Percentiles rank a stretch among this genome's conserved stretches.
Evolutionary conservation across 768 basidiomycete genomes (phyloP).

Genomic region (Austroboletus eburneus): DNA sequence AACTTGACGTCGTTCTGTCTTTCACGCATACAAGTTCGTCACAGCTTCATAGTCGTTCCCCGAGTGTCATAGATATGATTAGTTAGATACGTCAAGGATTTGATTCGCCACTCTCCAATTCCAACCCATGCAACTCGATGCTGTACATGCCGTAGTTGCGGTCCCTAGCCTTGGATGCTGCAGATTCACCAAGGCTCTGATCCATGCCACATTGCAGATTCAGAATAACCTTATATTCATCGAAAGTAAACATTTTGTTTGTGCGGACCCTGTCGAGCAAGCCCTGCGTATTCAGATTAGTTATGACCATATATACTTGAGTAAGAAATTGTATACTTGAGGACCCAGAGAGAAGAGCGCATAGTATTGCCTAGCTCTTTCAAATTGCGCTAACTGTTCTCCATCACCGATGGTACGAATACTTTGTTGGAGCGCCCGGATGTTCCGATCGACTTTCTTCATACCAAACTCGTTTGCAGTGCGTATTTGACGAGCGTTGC

Average conservation of each 20-base stretch:
- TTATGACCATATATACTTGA: background rate
- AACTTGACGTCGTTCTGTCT: background rate
- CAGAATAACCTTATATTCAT: conserved; percentile 90
- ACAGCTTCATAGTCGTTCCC: background rate
- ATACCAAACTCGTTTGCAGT: conserved; percentile 72
- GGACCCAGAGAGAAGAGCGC: conserved; percentile 71
- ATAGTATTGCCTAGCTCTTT: conserved; percentile 77
- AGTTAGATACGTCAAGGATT: conserved; percentile 21
- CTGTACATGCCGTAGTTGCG: conserved; percentile 82
- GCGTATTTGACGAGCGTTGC: conserved; percentile 66
- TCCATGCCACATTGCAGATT: conserved; percentile 86
- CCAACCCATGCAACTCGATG: conserved; percentile 84
- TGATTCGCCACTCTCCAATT: conserved; percentile 48
- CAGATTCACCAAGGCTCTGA: conserved; percentile 48
- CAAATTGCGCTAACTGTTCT: conserved; percentile 61
- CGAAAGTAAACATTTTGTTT: conserved; percentile 71
- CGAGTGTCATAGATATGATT: conserved; percentile 10
- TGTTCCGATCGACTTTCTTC: conserved; percentile 83
- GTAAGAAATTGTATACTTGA: conserved; percentile 45
- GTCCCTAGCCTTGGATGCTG: conserved; percentile 51
- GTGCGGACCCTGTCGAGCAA: conserved; percentile 70
- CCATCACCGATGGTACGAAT: conserved; percentile 72
- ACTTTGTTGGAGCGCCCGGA: conserved; percentile 88
- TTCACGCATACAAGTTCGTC: no score
- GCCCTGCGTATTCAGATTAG: conserved; percentile 41